A percentile compares a stretch with the other conserved stretches of the same genome.
phyloP scores from a whole-genome alignment of 345 rosid genomes.

The Pistacia atlantica region DNA sequence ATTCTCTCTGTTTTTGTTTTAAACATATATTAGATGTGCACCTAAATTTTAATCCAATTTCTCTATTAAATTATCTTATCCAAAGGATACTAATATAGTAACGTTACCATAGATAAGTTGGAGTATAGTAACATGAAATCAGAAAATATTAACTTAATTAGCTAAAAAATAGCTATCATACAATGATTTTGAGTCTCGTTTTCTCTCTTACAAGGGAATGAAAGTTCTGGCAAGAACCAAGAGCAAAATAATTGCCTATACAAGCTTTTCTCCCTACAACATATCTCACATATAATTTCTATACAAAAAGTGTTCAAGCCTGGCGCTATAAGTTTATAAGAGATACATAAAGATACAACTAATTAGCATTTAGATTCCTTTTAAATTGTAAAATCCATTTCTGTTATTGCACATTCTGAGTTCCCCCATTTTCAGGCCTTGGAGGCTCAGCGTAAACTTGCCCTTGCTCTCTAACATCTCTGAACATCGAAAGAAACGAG shows the following conservation, averaged over 20 bases:
- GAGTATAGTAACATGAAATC: no score
- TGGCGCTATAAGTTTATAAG: neutral
- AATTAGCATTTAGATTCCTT: neutral
- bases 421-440: slow-evolving; percentile 28
- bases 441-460: slow-evolving; percentile 49
- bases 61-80: no score
- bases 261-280: neutral
- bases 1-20: no score
- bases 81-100: no score
- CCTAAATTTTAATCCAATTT: no score
- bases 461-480: slow-evolving; percentile 87
- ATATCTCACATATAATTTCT: slow-evolving; percentile 15
- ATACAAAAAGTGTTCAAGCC: slow-evolving; percentile 13
- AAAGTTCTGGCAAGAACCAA: neutral
- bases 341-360: slow-evolving; percentile 1
- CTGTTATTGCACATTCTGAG: slow-evolving; percentile 31
- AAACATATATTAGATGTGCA: no score
- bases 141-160: no score
- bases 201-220: no score
- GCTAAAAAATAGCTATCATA: no score
- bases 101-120: no score
- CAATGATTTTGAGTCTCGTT: no score
- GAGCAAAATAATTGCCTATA: neutral
- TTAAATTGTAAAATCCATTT: neutral
- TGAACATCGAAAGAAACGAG: slow-evolving; percentile 86